phyloP scores from a whole-genome alignment of 352 stramenopile species.

The Elongisporangium prolatum region DNA sequence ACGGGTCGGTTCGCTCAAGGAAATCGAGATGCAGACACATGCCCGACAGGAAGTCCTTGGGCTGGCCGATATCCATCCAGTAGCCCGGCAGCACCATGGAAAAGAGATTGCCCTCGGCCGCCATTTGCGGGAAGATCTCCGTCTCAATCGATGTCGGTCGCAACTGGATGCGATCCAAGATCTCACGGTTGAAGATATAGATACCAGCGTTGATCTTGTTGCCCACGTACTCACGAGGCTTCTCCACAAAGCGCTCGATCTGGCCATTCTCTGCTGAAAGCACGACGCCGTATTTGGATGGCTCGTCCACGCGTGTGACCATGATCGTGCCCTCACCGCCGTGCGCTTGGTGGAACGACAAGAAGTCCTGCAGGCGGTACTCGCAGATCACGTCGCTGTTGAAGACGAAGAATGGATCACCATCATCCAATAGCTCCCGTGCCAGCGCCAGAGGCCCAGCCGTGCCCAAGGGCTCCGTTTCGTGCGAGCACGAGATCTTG shows the following conservation, averaged over 20 bases:
- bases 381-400: slow-evolving; percentile 89
- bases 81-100: slow-evolving; percentile 85
- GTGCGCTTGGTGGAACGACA: slow-evolving; percentile 78
- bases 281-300: slow-evolving; percentile 89
- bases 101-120: slow-evolving; percentile 80
- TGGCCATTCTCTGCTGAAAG: slow-evolving; percentile 69
- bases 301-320: slow-evolving; percentile 81
- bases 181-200: slow-evolving; percentile 87
- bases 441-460: slow-evolving; percentile 79
- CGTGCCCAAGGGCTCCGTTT: slow-evolving; percentile 81
- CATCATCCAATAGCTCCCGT: slow-evolving; percentile 75
- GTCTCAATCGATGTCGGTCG: slow-evolving; percentile 90
- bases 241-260: slow-evolving; percentile 89
- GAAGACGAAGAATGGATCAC: slow-evolving; percentile 89
- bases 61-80: slow-evolving; percentile 91
- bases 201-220: slow-evolving; percentile 91
- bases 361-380: slow-evolving; percentile 71
- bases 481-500: slow-evolving; percentile 88
- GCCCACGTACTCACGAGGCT: slow-evolving; percentile 84
- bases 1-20: slow-evolving; percentile 40
- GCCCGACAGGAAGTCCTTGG: slow-evolving; percentile 85
- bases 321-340: slow-evolving; percentile 81
- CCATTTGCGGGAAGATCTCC: slow-evolving; percentile 89
- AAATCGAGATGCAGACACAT: slow-evolving; percentile 85
- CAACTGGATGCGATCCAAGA: slow-evolving; percentile 84